phyloP scores from a whole-genome alignment of 2,329 filamentous ascomycete genomes.

The Nemania bipapillata region DNA sequence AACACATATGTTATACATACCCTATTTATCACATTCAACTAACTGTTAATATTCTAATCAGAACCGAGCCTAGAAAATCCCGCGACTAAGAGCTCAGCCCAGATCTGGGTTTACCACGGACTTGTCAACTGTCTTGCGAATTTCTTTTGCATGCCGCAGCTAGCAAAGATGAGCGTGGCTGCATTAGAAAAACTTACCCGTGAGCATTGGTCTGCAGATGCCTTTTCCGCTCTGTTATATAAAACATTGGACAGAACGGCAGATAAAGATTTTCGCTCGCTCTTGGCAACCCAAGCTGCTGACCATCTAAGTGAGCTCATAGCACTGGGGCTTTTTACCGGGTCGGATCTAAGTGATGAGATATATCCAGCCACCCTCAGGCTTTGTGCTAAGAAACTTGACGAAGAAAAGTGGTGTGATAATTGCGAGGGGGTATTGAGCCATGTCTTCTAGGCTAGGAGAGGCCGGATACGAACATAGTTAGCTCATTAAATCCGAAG shows the following conservation, averaged over 20 bases:
- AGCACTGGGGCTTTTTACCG: conserved; percentile 10
- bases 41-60: not conserved
- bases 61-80: not conserved
- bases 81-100: not conserved
- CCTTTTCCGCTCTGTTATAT: not conserved
- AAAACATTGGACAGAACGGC: not conserved
- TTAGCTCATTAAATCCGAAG: too few species aligned
- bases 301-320: conserved; percentile 6
- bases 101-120: conserved; percentile 5
- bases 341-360: not conserved
- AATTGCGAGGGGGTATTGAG: too few species aligned
- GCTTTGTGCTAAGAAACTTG: not conserved
- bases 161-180: not conserved
- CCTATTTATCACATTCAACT: not conserved
- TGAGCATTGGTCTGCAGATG: not conserved
- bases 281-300: not conserved
- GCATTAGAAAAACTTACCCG: not conserved
- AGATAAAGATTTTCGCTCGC: not conserved
- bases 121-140: conserved; percentile 13
- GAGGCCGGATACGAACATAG: too few species aligned
- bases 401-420: too few species aligned
- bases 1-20: not conserved
- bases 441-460: too few species aligned
- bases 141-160: not conserved
- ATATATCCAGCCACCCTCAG: not conserved